Evolutionary conservation across 2,329 filamentous ascomycete species (phyloP).

Genomic region (Talaromyces rugulosus): DNA sequence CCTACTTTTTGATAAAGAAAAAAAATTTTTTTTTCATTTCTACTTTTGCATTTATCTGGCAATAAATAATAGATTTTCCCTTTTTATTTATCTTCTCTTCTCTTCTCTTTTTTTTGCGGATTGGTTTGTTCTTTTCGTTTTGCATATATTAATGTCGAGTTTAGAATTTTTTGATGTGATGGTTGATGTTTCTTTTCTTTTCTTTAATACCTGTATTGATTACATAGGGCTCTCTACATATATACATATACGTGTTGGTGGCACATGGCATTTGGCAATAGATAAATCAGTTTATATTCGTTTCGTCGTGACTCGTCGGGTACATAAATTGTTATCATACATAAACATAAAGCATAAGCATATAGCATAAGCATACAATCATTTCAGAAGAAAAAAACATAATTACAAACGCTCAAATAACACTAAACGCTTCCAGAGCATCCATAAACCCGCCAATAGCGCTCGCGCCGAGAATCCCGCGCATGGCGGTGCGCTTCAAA

Average conservation of each 20-base stretch:
- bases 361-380: neutral
- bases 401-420: constrained; percentile 3
- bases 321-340: neutral
- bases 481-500: constrained; percentile 30
- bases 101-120: neutral
- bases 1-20: constrained; percentile 9
- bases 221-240: neutral
- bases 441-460: constrained; percentile 37
- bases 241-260: neutral
- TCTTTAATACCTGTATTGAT: neutral
- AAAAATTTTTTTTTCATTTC: neutral
- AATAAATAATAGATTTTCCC: neutral
- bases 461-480: constrained; percentile 31
- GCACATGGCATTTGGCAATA: neutral
- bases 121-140: neutral
- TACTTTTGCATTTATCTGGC: neutral
- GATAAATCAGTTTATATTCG: neutral
- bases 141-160: neutral
- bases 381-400: neutral
- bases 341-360: neutral
- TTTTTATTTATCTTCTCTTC: neutral
- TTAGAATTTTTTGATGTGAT: neutral
- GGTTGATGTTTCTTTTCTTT: neutral
- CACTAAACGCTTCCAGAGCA: constrained; percentile 32
- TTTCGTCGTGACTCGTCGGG: neutral